These are phyloP conservation scores for Aaosphaeria pasadenensis DNA, from an alignment of 2,329 filamentous ascomycete genomes.

Conservation along the genomic window DNA sequence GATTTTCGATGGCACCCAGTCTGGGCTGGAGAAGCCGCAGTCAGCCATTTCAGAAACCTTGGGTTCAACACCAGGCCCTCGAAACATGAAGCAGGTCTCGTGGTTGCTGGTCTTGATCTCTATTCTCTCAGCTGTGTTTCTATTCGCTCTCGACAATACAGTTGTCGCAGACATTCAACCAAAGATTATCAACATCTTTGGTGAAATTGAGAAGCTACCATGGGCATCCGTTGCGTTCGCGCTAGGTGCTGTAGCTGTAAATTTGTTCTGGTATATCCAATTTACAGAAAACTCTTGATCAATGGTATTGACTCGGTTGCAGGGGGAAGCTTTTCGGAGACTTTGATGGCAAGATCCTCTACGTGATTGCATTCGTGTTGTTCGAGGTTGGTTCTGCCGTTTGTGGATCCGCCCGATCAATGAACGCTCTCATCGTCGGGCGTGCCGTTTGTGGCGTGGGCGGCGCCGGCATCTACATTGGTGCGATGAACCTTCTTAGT, in stretches of 20 bases:
- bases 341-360: neutral
- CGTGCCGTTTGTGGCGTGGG: slow-evolving; percentile 45
- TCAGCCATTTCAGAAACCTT: too few relatives aligned
- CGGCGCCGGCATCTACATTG: slow-evolving; percentile 42
- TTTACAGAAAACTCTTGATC: too few relatives aligned
- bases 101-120: neutral
- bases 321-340: neutral
- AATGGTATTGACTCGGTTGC: neutral
- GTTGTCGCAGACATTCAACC: neutral
- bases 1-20: too few relatives aligned
- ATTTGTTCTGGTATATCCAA: too few relatives aligned
- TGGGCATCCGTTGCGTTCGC: neutral
- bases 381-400: neutral
- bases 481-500: slow-evolving; percentile 3
- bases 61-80: too few relatives aligned
- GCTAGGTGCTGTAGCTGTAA: neutral
- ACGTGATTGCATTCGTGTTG: neutral
- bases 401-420: slow-evolving; percentile 10
- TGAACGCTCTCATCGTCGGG: slow-evolving; percentile 34
- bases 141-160: neutral
- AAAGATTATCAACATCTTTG: neutral
- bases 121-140: neutral
- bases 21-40: too few relatives aligned
- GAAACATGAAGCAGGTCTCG: too few relatives aligned
- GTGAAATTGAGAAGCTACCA: neutral